A percentile compares a stretch with the other conserved stretches of the same genome.
Evolutionary conservation across 2,329 filamentous ascomycete species (phyloP).

Genomic region (Monosporascus sp.): DNA sequence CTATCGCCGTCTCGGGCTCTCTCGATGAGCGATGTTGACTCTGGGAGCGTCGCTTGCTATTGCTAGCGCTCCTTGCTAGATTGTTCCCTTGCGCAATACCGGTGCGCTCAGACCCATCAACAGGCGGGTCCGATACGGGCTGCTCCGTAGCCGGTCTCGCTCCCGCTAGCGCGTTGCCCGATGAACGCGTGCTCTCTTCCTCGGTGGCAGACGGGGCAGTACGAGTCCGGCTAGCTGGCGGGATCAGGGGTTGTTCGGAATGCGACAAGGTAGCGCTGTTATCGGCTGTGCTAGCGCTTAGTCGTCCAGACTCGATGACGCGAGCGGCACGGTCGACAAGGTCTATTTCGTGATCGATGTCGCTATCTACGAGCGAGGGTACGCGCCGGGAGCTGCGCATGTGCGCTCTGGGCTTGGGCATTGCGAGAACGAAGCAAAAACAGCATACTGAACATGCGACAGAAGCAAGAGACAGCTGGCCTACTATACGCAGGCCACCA

Average conservation of each 20-base stretch:
- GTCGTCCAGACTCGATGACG: constrained; percentile 6
- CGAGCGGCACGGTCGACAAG: constrained; percentile 52
- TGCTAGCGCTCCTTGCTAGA: constrained; percentile 2
- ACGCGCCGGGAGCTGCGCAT: constrained; percentile 51
- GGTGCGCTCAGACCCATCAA: neutral
- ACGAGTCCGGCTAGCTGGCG: constrained; percentile 16
- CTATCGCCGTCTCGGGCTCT: constrained; percentile 56
- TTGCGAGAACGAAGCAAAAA: constrained; percentile 20
- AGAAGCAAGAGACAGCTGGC: neutral
- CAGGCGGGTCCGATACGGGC: constrained; percentile 5
- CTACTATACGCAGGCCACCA: neutral
- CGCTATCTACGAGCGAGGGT: constrained; percentile 49
- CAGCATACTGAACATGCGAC: constrained; percentile 19
- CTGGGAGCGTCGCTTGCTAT: constrained; percentile 2
- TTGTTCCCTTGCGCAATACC: constrained; percentile 2
- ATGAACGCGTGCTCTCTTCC: neutral
- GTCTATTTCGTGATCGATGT: constrained; percentile 67
- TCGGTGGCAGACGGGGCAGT: constrained; percentile 13
- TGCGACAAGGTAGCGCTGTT: constrained; percentile 10
- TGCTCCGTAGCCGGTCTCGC: constrained; percentile 11
- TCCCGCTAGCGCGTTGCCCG: constrained; percentile 7
- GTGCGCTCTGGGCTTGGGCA: constrained; percentile 32
- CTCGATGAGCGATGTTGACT: constrained; percentile 8
- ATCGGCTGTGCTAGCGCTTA: constrained; percentile 10
- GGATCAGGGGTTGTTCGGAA: constrained; percentile 15